phyloP scores from a whole-genome alignment of 495 filamentous ascomycete species.

The Haplographium delicatum region DNA sequence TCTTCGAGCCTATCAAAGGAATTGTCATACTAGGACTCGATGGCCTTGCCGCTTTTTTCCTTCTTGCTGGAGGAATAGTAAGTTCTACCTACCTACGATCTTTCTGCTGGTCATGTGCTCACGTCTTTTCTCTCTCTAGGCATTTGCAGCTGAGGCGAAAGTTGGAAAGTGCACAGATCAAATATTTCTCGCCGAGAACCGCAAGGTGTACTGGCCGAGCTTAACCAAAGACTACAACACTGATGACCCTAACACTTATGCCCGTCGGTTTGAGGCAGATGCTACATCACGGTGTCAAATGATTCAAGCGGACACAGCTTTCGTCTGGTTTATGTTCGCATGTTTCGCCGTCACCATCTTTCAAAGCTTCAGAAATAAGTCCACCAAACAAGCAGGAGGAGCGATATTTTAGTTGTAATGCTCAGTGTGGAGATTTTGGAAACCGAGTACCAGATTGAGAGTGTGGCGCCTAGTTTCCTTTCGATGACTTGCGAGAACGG shows the following conservation, averaged over 20 bases:
- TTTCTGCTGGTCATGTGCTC: too few species aligned
- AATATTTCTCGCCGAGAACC: too few species aligned
- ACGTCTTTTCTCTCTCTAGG: too few species aligned
- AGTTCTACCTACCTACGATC: too few species aligned
- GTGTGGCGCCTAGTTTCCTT: too few species aligned
- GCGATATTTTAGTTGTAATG: slow-evolving; percentile 3
- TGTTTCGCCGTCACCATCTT: slow-evolving; percentile 4
- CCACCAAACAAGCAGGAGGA: slow-evolving; percentile 10
- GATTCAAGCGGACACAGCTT: slow-evolving; percentile 20
- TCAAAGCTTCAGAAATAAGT: background rate
- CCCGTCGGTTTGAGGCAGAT: background rate
- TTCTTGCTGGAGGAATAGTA: slow-evolving; percentile 51
- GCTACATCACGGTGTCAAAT: slow-evolving; percentile 6
- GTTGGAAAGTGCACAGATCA: slow-evolving; percentile 12
- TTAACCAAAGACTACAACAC: background rate
- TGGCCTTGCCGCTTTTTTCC: slow-evolving; percentile 36
- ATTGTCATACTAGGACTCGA: slow-evolving; percentile 38
- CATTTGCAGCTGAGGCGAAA: slow-evolving; percentile 14
- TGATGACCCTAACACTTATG: background rate
- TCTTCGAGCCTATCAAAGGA: slow-evolving; percentile 34
- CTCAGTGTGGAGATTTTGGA: background rate
- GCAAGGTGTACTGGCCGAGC: background rate
- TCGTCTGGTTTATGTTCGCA: slow-evolving; percentile 18
- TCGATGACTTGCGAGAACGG: too few species aligned
- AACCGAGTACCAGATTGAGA: too few species aligned